Base-by-base conservation (phyloP, 2,329 filamentous ascomycete species). In the Fusarium pseudoanthophilum region DNA sequence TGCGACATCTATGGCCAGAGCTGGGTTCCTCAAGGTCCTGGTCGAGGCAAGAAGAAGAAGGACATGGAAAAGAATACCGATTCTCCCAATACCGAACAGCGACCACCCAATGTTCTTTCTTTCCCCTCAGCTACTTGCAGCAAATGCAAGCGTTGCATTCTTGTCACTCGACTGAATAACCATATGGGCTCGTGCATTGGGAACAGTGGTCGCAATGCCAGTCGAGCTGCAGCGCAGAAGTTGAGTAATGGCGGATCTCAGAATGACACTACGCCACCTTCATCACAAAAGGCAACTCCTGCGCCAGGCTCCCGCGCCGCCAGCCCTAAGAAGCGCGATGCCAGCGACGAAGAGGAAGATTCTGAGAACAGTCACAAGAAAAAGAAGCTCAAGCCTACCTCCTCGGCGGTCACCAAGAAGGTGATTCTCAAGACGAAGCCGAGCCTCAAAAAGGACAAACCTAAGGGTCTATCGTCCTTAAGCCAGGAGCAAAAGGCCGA, bases 1-100 rank as follows among this genome's bases (percentile, higher is more conserved):
- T 92, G 91, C 83, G 93, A 95, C 81, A 93, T 95, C 73, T 95
- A 95, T 81, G 93, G 92, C 57, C 93, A 95, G 82, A 93, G 92
- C 34, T 95, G 93, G 88, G 91, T 93, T 20, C 91, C 90, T 24
- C 91, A 92, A 28, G 89, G 89, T 1, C 90, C 91, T 28, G 90
- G 90, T 20, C 88, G 92, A 68, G 92, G 92, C 68, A 93, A 93
- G 84, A 93, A 93, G 85, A 94, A 92, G 87, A 94, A 93, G 86
- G 92, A 91, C 80, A 90, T 91, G 84, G 89, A 91, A 80, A 90
- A 89, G 84, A 89, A 85, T 51, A 79, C 84, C 73, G 87, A 88
- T 68, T 85, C 84, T 24, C 82, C 85, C 18, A 83, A 83, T 16
- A 82, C 87, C 11, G 89, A 90, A 69, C 86, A 89, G 67, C 84